Evolutionary conservation across 345 rosid genomes (phyloP).

Genomic region (Pseudoturritis turrita): DNA sequence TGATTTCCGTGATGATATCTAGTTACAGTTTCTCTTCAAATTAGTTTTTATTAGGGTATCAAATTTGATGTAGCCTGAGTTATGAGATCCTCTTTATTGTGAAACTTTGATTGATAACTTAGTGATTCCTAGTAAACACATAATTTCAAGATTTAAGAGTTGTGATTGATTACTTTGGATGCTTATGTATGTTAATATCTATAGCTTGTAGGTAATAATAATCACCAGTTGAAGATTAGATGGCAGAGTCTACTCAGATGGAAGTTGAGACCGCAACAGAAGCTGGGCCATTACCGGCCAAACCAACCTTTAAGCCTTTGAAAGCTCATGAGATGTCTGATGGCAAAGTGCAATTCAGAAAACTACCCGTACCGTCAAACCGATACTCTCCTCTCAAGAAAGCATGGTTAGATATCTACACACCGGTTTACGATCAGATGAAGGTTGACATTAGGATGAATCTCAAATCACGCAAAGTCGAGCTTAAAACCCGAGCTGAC

Average conservation of each 20-base stretch:
- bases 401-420: conserved; percentile 79
- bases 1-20: no score
- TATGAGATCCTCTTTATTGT: no score
- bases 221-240: neutral
- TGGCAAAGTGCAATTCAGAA: conserved; percentile 67
- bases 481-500: conserved; percentile 66
- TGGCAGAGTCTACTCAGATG: conserved; percentile 39
- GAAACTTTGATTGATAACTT: neutral
- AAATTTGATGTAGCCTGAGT: no score
- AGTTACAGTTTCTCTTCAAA: no score
- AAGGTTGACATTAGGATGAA: conserved; percentile 84
- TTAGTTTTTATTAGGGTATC: no score
- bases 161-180: neutral
- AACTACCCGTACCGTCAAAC: conserved; percentile 71
- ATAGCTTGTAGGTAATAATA: neutral
- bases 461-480: conserved; percentile 76
- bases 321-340: conserved; percentile 89
- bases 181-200: neutral
- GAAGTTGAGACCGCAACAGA: conserved; percentile 38
- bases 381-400: conserved; percentile 81
- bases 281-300: conserved; percentile 38
- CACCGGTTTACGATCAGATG: conserved; percentile 76
- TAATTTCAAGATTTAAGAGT: neutral
- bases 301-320: conserved; percentile 64
- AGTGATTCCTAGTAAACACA: neutral